phyloP scores from a whole-genome alignment of 1,284 basidiomycete genomes.

The Coniophora puteana region DNA sequence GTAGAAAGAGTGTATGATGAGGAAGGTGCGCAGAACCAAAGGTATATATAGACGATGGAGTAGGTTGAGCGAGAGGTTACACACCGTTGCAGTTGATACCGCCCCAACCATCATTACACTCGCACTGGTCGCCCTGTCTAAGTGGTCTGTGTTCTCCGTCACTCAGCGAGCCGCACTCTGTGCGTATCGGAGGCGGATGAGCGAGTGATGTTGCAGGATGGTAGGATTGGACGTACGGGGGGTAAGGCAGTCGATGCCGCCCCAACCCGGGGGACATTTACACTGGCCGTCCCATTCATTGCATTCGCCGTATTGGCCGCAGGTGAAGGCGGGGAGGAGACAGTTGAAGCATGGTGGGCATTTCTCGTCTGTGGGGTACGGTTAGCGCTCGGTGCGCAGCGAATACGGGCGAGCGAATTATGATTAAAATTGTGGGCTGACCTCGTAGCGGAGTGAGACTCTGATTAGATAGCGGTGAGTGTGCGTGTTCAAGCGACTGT shows the following conservation, averaged over 20 bases:
- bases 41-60: no score
- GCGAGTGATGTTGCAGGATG: background rate
- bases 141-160: conserved; percentile 85
- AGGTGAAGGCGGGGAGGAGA: conserved; percentile 65
- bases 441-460: no score
- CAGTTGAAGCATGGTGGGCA: conserved; percentile 74
- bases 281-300: conserved; percentile 79
- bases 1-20: conserved; percentile 10
- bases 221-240: conserved; percentile 47
- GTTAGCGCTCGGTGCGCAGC: no score
- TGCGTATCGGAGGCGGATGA: conserved; percentile 2
- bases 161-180: conserved; percentile 88
- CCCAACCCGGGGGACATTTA: conserved; percentile 79
- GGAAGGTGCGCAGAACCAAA: no score
- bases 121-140: conserved; percentile 74
- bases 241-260: conserved; percentile 75
- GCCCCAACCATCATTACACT: conserved; percentile 92
- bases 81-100: conserved; percentile 96
- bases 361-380: no score
- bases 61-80: conserved; percentile 20
- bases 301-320: conserved; percentile 73
- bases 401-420: no score
- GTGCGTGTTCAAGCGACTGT: no score
- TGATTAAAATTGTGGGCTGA: no score
- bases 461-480: no score